A percentile compares a stretch with the other conserved stretches of the same genome.
These are phyloP conservation scores for Pythium dissotocum DNA, from an alignment of 352 stramenopile genomes.

Conservation along the genomic window DNA sequence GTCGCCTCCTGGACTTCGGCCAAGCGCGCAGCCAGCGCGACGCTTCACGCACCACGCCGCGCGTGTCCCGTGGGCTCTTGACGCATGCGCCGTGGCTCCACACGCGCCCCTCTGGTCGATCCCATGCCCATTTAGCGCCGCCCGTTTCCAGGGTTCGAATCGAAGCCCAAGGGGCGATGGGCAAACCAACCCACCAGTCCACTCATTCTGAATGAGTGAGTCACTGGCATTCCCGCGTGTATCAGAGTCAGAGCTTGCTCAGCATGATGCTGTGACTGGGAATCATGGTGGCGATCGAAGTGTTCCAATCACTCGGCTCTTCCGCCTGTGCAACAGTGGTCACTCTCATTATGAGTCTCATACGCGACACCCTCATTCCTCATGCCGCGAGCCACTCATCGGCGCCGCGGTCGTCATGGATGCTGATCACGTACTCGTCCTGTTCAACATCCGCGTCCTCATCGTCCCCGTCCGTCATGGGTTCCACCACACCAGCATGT, in stretches of 20 bases:
- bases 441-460: slow-evolving; percentile 24
- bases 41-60: slow-evolving; percentile 7
- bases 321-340: not conserved
- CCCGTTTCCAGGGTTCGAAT: not conserved
- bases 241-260: not conserved
- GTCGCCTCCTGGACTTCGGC: not conserved
- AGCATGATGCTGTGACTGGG: not conserved
- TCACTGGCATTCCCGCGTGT: not conserved
- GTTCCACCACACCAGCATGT: not conserved
- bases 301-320: not conserved
- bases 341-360: not conserved
- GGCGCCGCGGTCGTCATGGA: slow-evolving; percentile 20
- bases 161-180: not conserved
- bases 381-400: slow-evolving; percentile 9
- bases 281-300: slow-evolving; percentile 1
- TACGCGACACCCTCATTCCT: not conserved
- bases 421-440: slow-evolving; percentile 43
- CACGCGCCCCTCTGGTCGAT: not conserved
- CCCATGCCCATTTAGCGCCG: not conserved
- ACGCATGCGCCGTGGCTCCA: not conserved
- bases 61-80: not conserved
- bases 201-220: too few relatives aligned
- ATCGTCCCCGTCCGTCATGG: not conserved
- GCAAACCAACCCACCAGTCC: not conserved
- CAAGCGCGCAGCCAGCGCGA: slow-evolving; percentile 6